A percentile compares a stretch with the other conserved stretches of the same genome.
Conservation (phyloP, 192 early-diverging fungal species). For the Gryganskiella cystojenkinii region DNA sequence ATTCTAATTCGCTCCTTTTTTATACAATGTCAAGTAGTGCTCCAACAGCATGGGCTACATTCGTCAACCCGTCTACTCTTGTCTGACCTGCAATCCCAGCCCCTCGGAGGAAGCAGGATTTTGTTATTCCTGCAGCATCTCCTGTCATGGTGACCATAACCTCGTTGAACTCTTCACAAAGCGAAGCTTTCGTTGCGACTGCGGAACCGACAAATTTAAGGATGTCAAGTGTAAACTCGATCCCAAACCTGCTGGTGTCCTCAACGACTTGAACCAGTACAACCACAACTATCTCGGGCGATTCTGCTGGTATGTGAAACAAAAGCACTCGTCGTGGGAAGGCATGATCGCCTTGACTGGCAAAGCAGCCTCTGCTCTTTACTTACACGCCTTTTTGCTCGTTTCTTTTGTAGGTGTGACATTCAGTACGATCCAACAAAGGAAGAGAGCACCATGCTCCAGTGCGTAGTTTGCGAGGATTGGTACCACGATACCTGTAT, state of each 20-base stretch:
- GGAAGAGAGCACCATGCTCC: constrained; percentile 82
- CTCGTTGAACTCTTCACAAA: constrained; percentile 89
- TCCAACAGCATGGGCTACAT: constrained; percentile 80
- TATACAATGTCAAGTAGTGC: constrained; percentile 55
- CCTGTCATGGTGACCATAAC: constrained; percentile 81
- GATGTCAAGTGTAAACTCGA: constrained; percentile 55
- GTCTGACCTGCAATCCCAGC: constrained; percentile 75
- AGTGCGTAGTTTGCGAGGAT: constrained; percentile 90
- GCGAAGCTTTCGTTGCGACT: constrained; percentile 90
- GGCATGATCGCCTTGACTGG: not conserved
- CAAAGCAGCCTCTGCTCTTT: not conserved
- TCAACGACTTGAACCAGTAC: constrained; percentile 81
- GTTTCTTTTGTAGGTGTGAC: constrained; percentile 67
- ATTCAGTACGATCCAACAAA: constrained; percentile 75
- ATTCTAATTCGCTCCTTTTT: not conserved
- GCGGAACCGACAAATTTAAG: constrained; percentile 72
- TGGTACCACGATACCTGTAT: constrained; percentile 85
- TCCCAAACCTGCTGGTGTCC: constrained; percentile 45
- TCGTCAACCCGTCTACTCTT: constrained; percentile 84
- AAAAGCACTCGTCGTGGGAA: too few relatives aligned
- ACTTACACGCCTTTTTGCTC: not conserved
- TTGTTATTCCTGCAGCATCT: constrained; percentile 84
- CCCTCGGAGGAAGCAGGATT: constrained; percentile 26
- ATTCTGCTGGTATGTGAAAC: constrained; percentile 86
- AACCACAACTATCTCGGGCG: constrained; percentile 84